Base-by-base conservation (phyloP, 768 basidiomycete species). In the Glaciozyma antarctica region DNA sequence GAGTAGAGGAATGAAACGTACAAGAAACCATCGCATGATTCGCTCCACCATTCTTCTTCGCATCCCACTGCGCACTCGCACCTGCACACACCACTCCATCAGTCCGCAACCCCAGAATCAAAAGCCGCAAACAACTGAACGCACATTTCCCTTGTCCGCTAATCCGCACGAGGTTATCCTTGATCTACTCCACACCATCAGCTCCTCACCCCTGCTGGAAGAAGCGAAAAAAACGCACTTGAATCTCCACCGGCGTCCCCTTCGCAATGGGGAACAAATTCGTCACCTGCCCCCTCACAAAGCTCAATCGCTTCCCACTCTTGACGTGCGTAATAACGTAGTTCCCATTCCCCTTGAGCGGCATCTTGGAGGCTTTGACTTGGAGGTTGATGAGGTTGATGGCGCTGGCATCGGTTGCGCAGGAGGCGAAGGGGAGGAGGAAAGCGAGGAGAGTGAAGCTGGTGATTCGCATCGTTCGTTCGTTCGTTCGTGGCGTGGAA, bases 251-350 rank as follows among this genome's bases (percentile, higher is more conserved):
- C 12, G 68, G 8, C 28, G 49, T 60, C 13, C 48, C 47, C 19
- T n/a, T 55, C 21, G 28, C 51, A 12, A 22, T 13, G 9, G 68
- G 68, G 60, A 48, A 69, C 21, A 69, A 63, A 58, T 69, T 65
- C 62, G 64, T 69, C 16, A 60, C 61, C 16, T 22, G 30, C 24
- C 2, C 21, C 45, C 68, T 65, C 0, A 60, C 17, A 57, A 69
- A 69, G 1, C 59, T 13, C 19, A 69, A 51, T 15, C 32, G n/a
- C 30, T 69, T 24, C 30, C 68, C 68, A 1, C 59, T 69, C 56
- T 60, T 38, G 38, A 63, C 64, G 56, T 69, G 66, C 30, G 62
- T 66, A 41, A 69, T 58, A 22, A 69, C 55, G 47, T 69, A 69
- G 65, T 64, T 60, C 17, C 68, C 68, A 1, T 53, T 61, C 24